Base-by-base conservation (phyloP, 805 yeast genomes). In the Ogataea polymorpha region DNA sequence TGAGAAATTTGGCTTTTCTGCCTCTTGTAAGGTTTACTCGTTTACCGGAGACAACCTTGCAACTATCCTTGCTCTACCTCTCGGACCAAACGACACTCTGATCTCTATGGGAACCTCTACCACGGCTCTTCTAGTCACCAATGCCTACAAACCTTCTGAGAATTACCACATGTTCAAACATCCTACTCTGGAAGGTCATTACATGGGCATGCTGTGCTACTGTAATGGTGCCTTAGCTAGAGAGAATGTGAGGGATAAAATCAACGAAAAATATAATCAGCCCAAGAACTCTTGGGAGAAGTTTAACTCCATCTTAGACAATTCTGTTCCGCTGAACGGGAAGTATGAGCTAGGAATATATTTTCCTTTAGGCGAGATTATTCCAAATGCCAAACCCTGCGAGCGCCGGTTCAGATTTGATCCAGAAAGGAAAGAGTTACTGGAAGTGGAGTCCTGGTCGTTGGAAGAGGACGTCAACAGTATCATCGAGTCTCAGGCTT, bases 141-240 rank as follows among this genome's bases (percentile, higher is more conserved):
- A 86, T 44, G 73, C 78, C 42, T 89, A 81, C 58, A 71, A 71
- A 14, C 89, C 96, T 2, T 82, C 90, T 1, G 78, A 87, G 5
- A 84, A 82, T 51, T 89, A 88, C 59, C 96, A 89, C 57, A 62
- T 88, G 49, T 89, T 89, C 66, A 78, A 78, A 48, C 96, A 90
- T 58, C 96, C 97, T 7, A 83, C 95, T 0, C 75, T 85, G 46
- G 75, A 77, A 0, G 72, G 71, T 26, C 79, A 82, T 26, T 89
- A 79, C 59, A 90, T 89, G 96, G 96, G 95, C 16, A 89, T 89
- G 97, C 77, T 90, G 40, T 89, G 97, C 60, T 89, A 89, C 61
- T 85, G 95, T 56, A 89, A 89, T 59, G 96, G 97, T 0, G 76
- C 96, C 0, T 66, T 89, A 35, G 96, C 96, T 0, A 70, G 97